Conservation (phyloP, 768 basidiomycete genomes). For the Psilocybe cubensis region DNA sequence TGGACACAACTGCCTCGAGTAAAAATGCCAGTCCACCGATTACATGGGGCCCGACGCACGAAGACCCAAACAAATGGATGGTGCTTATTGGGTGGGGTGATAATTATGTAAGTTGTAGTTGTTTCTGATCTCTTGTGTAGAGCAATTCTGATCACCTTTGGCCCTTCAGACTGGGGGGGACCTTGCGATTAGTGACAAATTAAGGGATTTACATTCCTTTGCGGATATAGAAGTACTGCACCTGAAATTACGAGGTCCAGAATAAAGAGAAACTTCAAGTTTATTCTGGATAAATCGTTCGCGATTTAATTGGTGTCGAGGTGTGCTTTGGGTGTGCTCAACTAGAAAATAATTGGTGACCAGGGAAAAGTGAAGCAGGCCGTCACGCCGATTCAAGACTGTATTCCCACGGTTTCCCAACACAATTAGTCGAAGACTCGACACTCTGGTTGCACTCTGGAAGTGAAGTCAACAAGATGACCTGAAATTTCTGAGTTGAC, state of each 20-base stretch:
- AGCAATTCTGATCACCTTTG: too few relatives aligned
- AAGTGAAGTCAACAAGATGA: too few relatives aligned
- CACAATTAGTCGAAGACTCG: too few relatives aligned
- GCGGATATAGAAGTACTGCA: not conserved
- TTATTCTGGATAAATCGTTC: not conserved
- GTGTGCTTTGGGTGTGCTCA: too few relatives aligned
- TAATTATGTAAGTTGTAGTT: not conserved
- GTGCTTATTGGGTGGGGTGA: not conserved
- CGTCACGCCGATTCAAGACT: too few relatives aligned
- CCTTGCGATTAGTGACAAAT: not conserved
- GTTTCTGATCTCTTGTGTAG: not conserved
- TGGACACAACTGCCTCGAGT: not conserved
- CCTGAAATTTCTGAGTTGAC: too few relatives aligned
- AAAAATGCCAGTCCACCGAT: slow-evolving; percentile 1
- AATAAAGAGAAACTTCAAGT: not conserved
- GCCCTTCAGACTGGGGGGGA: not conserved
- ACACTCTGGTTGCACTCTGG: too few relatives aligned
- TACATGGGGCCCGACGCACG: slow-evolving; percentile 1
- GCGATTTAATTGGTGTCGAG: too few relatives aligned
- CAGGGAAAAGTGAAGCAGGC: too few relatives aligned
- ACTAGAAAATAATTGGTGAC: too few relatives aligned
- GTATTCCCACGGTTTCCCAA: too few relatives aligned
- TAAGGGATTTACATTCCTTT: not conserved
- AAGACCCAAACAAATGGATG: not conserved
- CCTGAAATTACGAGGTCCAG: not conserved